Evolutionary conservation across 768 basidiomycete genomes (phyloP).

Genomic region (Termitomyces sp.): DNA sequence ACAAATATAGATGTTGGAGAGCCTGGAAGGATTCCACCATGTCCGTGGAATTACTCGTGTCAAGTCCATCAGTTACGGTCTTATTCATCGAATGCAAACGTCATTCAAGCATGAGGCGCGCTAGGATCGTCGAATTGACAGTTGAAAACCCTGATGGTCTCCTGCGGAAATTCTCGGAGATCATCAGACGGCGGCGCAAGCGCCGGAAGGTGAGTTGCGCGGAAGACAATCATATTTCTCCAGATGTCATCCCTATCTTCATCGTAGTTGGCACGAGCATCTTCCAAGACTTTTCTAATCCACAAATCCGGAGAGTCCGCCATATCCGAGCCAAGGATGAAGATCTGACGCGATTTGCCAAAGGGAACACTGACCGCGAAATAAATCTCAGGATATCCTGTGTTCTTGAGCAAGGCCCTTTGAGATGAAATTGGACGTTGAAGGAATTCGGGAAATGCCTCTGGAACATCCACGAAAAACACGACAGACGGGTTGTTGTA

Average conservation of each 20-base stretch:
- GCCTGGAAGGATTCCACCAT: neutral
- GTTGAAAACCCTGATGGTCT: neutral
- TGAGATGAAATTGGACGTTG: neutral
- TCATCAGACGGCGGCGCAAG: neutral
- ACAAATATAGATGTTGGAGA: neutral
- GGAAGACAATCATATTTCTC: neutral
- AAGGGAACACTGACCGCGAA: conserved; percentile 1
- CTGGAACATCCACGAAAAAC: conserved; percentile 2
- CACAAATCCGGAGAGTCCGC: conserved; percentile 2
- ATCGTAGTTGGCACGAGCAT: conserved; percentile 2
- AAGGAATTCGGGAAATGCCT: conserved; percentile 3
- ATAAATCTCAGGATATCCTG: neutral
- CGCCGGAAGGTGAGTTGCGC: neutral
- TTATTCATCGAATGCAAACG: no score
- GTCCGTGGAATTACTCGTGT: neutral
- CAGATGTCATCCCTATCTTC: neutral
- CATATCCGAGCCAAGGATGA: conserved; percentile 7
- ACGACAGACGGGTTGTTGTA: neutral
- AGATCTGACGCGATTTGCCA: conserved; percentile 5
- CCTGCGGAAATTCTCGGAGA: neutral
- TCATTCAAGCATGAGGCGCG: neutral
- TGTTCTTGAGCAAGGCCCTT: conserved; percentile 4
- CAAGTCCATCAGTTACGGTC: neutral
- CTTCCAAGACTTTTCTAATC: neutral
- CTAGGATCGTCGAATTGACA: neutral